Evolutionary conservation across 768 basidiomycete genomes (phyloP), one percentile per base, ranked within the genome.

Genomic region (Ramaria rubella): DNA sequence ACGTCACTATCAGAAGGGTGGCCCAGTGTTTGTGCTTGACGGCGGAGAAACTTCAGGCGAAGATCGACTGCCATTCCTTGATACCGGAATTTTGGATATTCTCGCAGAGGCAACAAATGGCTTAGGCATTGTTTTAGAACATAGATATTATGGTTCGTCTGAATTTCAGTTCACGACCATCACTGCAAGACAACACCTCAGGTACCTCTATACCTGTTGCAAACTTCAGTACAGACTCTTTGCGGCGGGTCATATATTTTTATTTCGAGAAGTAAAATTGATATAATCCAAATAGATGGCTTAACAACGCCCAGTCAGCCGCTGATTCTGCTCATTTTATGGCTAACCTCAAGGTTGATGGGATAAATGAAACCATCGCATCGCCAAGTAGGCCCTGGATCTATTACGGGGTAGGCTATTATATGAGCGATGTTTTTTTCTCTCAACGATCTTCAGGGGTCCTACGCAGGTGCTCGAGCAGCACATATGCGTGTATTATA

Each of bases 281-380:
- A 48, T 2, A 31, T 51, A 19, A 29, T 50, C 26, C 55, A n/a
- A 19, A 31, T 59, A 90, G 90, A 21, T 98, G 87, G 80, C 77
- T 99, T 50, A 88, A 85, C 64, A 97, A 97, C 55, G 87, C 80
- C 14, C 94, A 97, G 66, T 78, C 94, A 2, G 81, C 90, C 1
- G 87, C 89, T 5, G 95, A 99, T 72, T 92, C 90, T 34, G 94
- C 93, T 4, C 81, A 87, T 69, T 96, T 99, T 66, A 92, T 96
- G 81, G 73, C 78, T 6, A 81, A 85, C 59, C 81, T 95, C 67
- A 79, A 83, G 63, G 86, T 94, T 62, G 69, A 76, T 6, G 87
- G 82, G 1, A 81, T 94, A 49, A 70, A 78, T 1, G 84, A 86
- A 63, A 80, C 88, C 64, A 63, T 91, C 61, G 86, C 85, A 17